Evolutionary conservation across 225 moss, liverwort and hornwort species (phyloP), one percentile per base, ranked within the genome.

Genomic region (Takakia lepidozioides): DNA sequence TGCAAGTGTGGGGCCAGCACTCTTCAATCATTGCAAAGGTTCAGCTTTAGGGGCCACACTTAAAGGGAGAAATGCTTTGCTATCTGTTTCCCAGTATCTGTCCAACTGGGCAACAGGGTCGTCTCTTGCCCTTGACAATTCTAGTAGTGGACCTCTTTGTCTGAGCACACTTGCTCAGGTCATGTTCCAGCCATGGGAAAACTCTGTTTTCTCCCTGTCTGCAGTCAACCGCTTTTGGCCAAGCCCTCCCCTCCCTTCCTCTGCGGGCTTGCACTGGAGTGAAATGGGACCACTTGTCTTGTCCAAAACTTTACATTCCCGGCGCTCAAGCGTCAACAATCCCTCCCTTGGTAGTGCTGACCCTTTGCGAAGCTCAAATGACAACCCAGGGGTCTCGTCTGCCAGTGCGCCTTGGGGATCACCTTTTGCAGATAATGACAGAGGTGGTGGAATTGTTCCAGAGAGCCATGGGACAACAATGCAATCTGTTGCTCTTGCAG

Each of bases 201-300:
- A 79, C 22, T 68, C 86, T 66, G 74, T 88, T 1, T 78, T 93
- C 43, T 88, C 93, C 4, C 46, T 93, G 43, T 86, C 83, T 46
- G 83, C 74, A 34, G 78, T 79, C 48, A 93, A 82, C 54, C 73
- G 69, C 27, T 71, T 72, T 46, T 80, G 86, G 86, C 86, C 86
- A 4, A 81, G 83, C 52, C 87, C 84, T 25, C 80, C 92, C 9
- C 56, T 82, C 13, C 81, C 86, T 26, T 79, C 86, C 24, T 71
- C 71, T 18, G 51, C 51, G 67, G 81, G 72, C 20, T 70, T 75
- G 17, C 86, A 84, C 57, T 93, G 93, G 86, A 86, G 89, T 57
- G 84, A 89, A 68, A 81, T 93, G 89, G 93, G 93, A 28, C 83
- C 93, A 30, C 59, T 93, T 7, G 72, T 93, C 59, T 63, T 86